phyloP scores from a whole-genome alignment of 768 basidiomycete genomes.

The Russula olivacea region DNA sequence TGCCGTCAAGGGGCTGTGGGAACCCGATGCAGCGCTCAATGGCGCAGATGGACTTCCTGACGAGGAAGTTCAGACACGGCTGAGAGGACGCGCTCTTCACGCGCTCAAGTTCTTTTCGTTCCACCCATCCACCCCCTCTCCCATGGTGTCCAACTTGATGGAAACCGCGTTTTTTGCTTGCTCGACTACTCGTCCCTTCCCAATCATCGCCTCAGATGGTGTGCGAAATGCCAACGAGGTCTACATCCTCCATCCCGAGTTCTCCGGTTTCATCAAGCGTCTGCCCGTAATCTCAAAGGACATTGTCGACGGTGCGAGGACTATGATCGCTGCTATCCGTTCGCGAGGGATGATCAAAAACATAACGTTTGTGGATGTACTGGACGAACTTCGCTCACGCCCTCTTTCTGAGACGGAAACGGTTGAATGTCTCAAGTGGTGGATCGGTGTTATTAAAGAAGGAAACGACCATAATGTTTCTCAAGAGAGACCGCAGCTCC shows the following conservation, averaged over 20 bases:
- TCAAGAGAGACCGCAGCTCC: constrained; percentile 51
- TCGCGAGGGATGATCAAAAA: constrained; percentile 59
- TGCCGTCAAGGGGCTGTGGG: constrained; percentile 54
- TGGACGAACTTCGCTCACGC: constrained; percentile 64
- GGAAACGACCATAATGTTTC: too few species aligned
- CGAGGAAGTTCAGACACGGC: constrained; percentile 42
- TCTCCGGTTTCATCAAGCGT: constrained; percentile 69
- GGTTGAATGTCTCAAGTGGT: constrained; percentile 32
- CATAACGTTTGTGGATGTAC: constrained; percentile 77
- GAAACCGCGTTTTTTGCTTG: constrained; percentile 78
- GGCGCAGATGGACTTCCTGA: constrained; percentile 29
- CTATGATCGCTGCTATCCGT: constrained; percentile 57
- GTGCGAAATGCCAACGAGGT: constrained; percentile 60
- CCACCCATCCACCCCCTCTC: constrained; percentile 78
- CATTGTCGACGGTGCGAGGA: constrained; percentile 48
- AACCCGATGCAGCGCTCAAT: constrained; percentile 37
- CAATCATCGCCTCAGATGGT: constrained; percentile 71
- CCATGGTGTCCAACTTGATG: constrained; percentile 63
- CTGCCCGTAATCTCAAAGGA: constrained; percentile 68
- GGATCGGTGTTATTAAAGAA: too few species aligned
- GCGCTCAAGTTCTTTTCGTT: constrained; percentile 88
- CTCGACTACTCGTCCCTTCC: constrained; percentile 44
- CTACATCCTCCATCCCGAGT: constrained; percentile 64
- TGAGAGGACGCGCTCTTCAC: constrained; percentile 64
- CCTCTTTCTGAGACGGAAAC: constrained; percentile 70